Percentiles rank a stretch among this genome's conserved stretches.
phyloP scores from a whole-genome alignment of 345 rosid species.

The Lepidium didymum region DNA sequence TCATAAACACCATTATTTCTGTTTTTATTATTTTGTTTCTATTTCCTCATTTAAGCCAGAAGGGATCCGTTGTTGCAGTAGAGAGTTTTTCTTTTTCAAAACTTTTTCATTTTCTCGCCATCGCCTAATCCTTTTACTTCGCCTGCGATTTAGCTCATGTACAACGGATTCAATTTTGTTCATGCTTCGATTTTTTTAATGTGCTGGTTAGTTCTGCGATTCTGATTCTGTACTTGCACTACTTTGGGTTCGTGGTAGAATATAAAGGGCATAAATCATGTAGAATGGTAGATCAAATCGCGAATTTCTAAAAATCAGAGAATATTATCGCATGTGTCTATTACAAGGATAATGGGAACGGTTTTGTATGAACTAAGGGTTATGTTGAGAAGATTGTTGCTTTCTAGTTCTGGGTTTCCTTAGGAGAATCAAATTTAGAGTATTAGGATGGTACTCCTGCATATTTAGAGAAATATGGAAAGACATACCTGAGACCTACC shows the following conservation, averaged over 20 bases:
- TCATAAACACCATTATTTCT: background rate
- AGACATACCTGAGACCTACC: slow-evolving; percentile 52
- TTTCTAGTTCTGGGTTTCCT: slow-evolving; percentile 1
- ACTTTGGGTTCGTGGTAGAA: background rate
- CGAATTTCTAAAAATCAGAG: background rate
- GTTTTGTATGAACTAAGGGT: background rate
- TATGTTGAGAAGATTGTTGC: background rate
- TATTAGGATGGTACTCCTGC: too few species aligned
- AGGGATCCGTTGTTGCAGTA: background rate
- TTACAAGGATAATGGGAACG: background rate
- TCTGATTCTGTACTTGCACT: background rate
- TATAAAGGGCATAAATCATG: background rate
- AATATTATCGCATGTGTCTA: background rate
- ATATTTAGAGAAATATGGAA: slow-evolving; percentile 72
- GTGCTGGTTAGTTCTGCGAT: slow-evolving; percentile 19
- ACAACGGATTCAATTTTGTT: background rate
- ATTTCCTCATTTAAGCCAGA: slow-evolving; percentile 18
- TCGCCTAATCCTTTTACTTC: slow-evolving; percentile 6
- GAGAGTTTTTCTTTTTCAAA: background rate
- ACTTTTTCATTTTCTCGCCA: background rate
- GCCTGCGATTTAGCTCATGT: background rate
- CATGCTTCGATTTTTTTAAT: background rate
- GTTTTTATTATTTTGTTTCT: background rate
- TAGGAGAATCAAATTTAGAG: background rate
- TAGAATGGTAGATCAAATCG: slow-evolving; percentile 2